Conservation (phyloP, 345 rosid genomes). For the Eucalyptus regnans region DNA sequence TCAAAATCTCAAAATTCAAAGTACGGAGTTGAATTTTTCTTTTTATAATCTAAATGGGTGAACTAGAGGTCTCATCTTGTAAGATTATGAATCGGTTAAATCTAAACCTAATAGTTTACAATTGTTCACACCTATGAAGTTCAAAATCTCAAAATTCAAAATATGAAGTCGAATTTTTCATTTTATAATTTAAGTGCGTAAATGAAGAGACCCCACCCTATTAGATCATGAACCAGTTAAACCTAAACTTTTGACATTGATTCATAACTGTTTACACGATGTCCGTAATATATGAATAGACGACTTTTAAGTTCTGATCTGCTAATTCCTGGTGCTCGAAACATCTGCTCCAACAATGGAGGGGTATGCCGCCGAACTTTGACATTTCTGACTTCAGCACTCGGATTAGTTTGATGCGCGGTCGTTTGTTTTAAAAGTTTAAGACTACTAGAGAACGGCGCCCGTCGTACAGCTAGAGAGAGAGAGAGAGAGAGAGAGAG, state of each 20-base stretch:
- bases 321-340: background rate
- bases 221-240: background rate
- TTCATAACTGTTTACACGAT: background rate
- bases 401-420: background rate
- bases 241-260: background rate
- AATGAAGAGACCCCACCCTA: rapidly evolving
- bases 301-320: background rate
- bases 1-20: background rate
- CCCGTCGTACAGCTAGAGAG: background rate
- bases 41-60: background rate
- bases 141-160: background rate
- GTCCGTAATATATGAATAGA: background rate
- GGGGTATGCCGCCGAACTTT: background rate
- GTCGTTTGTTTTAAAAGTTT: background rate
- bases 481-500: background rate
- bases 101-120: background rate
- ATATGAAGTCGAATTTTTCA: background rate
- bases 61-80: rapidly evolving
- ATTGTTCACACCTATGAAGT: background rate
- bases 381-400: background rate
- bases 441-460: background rate
- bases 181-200: background rate
- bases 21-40: background rate
- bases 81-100: background rate
- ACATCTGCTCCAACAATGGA: background rate